Conservation (phyloP, 169 alveolate genomes). For the Plasmodium gallinaceum region DNA sequence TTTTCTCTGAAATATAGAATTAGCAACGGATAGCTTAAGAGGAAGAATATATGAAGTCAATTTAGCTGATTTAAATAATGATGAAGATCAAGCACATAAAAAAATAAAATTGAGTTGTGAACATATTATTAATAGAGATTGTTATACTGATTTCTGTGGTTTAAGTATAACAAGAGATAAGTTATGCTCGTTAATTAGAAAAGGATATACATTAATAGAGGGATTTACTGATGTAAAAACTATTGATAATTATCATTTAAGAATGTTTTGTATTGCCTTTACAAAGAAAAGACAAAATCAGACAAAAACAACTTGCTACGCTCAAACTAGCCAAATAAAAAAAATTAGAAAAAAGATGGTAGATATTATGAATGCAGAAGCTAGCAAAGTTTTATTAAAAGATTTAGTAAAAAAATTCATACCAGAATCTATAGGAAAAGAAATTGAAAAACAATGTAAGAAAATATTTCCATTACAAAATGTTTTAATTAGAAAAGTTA, state of each 20-base stretch:
- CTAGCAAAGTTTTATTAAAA: slow-evolving; percentile 93
- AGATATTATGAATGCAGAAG: slow-evolving; percentile 95
- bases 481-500: slow-evolving; percentile 96
- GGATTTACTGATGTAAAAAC: slow-evolving; percentile 98
- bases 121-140: slow-evolving; percentile 95
- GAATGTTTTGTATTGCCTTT: slow-evolving; percentile 98
- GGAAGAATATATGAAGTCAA: slow-evolving; percentile 97
- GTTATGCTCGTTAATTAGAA: slow-evolving; percentile 96
- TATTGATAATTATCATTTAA: slow-evolving; percentile 95
- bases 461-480: slow-evolving; percentile 97
- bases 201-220: slow-evolving; percentile 97
- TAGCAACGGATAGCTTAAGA: slow-evolving; percentile 95
- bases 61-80: slow-evolving; percentile 96
- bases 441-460: slow-evolving; percentile 96
- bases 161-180: slow-evolving; percentile 97
- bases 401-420: slow-evolving; percentile 96
- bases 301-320: slow-evolving; percentile 97
- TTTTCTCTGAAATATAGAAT: slow-evolving; percentile 71
- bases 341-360: slow-evolving; percentile 97
- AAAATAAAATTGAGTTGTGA: slow-evolving; percentile 96
- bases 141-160: slow-evolving; percentile 98
- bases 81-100: slow-evolving; percentile 96
- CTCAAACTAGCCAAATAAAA: slow-evolving; percentile 95
- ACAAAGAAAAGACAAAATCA: slow-evolving; percentile 96
- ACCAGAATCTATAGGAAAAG: slow-evolving; percentile 96